phyloP scores from a whole-genome alignment of 306 rosid species.

The Vigna mungo region DNA sequence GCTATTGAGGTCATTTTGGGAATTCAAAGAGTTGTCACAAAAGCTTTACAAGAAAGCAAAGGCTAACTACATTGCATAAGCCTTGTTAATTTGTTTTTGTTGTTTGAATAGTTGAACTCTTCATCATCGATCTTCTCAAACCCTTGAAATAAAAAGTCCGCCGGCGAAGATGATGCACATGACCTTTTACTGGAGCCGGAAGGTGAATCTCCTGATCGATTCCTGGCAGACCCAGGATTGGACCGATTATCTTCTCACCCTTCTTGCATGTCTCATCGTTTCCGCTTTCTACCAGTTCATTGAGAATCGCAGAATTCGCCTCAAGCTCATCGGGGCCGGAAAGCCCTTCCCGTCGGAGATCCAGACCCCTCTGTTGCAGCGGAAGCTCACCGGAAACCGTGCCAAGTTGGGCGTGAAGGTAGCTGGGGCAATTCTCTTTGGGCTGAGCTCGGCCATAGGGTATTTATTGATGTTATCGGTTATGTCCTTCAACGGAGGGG shows the following conservation, averaged over 20 bases:
- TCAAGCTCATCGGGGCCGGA: slow-evolving; percentile 52
- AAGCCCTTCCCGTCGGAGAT: slow-evolving; percentile 49
- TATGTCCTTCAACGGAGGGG: slow-evolving; percentile 95
- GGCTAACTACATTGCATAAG: not conserved
- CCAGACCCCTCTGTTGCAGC: slow-evolving; percentile 61
- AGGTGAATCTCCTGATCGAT: slow-evolving; percentile 71
- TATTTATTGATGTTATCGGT: slow-evolving; percentile 85
- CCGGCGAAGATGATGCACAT: slow-evolving; percentile 90
- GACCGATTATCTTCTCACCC: slow-evolving; percentile 60
- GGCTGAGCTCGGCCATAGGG: slow-evolving; percentile 85
- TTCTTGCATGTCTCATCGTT: slow-evolving; percentile 70
- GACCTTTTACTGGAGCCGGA: slow-evolving; percentile 94
- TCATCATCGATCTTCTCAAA: not conserved
- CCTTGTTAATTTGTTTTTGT: not conserved
- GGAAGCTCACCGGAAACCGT: slow-evolving; percentile 38
- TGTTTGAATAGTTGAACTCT: not conserved
- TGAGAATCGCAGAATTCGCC: slow-evolving; percentile 75
- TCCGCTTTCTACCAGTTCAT: slow-evolving; percentile 80
- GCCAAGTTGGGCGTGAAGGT: slow-evolving; percentile 47
- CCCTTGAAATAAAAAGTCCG: not conserved
- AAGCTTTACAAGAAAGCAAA: not conserved
- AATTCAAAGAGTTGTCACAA: no score
- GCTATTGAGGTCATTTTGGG: not conserved
- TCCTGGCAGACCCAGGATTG: slow-evolving; percentile 83
- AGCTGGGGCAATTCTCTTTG: slow-evolving; percentile 71